These are phyloP conservation scores for Paratrypanosoma confusum DNA, from an alignment of 208 protist species.

Conservation along the genomic window DNA sequence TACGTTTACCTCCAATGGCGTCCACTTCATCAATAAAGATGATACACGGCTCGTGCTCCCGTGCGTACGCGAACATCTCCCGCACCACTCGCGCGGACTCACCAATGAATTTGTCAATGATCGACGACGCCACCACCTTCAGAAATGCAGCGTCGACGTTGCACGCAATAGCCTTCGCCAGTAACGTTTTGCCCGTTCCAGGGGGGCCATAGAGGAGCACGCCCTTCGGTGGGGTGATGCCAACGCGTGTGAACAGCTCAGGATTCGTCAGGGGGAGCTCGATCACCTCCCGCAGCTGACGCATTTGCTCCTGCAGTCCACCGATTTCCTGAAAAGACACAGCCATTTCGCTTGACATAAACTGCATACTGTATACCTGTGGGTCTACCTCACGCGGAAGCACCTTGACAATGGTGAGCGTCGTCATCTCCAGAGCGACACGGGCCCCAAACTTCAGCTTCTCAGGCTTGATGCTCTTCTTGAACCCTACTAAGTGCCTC, in stretches of 20 bases:
- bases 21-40: conserved; percentile 99
- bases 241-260: conserved; percentile 98
- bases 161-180: conserved; percentile 97
- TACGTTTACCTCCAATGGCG: conserved; percentile 98
- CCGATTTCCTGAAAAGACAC: conserved; percentile 95
- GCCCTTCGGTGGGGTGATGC: conserved; percentile 99
- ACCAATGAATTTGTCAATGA: conserved; percentile 99
- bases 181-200: conserved; percentile 93
- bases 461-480: conserved; percentile 90
- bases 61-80: conserved; percentile 98
- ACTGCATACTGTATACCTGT: conserved; percentile 98
- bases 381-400: conserved; percentile 99
- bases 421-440: conserved; percentile 99
- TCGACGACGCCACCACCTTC: conserved; percentile 97
- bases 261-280: conserved; percentile 99
- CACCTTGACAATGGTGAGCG: conserved; percentile 98
- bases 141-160: conserved; percentile 98
- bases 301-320: conserved; percentile 97
- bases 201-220: conserved; percentile 99
- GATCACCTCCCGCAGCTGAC: conserved; percentile 98
- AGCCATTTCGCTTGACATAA: conserved; percentile 91
- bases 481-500: conserved; percentile 97
- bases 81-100: conserved; percentile 97
- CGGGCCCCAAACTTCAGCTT: conserved; percentile 93
- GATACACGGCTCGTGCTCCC: conserved; percentile 98